These are phyloP conservation scores for Epichloe coenophiala DNA, from an alignment of 2,329 filamentous ascomycete species.

Conservation along the genomic window DNA sequence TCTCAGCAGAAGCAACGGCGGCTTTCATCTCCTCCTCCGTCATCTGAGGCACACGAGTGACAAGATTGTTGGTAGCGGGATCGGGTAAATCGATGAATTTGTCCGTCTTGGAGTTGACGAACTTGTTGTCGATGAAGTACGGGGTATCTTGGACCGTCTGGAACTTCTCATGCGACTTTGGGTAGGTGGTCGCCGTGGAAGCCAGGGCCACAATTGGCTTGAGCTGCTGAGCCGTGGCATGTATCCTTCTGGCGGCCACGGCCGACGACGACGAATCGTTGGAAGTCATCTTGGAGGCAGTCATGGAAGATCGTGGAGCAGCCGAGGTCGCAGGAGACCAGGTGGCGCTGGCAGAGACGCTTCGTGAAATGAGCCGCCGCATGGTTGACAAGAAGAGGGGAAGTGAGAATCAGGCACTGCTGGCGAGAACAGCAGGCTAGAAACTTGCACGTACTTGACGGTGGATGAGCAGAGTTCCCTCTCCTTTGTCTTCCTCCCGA, in stretches of 20 bases:
- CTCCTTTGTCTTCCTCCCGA: not conserved
- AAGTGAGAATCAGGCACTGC: not conserved
- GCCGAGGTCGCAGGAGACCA: constrained; percentile 17
- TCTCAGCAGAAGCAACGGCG: constrained; percentile 60
- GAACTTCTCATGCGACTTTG: constrained; percentile 59
- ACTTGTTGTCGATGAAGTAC: constrained; percentile 74
- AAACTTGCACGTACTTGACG: constrained; percentile 2
- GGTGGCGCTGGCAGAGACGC: constrained; percentile 21
- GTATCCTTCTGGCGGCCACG: constrained; percentile 37
- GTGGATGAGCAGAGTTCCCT: not conserved
- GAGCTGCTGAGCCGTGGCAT: constrained; percentile 43
- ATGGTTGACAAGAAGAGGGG: constrained; percentile 17
- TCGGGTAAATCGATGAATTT: constrained; percentile 71
- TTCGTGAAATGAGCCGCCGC: constrained; percentile 32
- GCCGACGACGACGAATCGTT: constrained; percentile 16
- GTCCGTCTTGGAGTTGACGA: constrained; percentile 51
- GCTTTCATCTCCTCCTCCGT: constrained; percentile 65
- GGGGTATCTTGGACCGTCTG: constrained; percentile 55
- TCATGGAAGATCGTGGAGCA: constrained; percentile 13
- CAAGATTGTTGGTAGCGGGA: constrained; percentile 73
- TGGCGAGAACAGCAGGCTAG: not conserved
- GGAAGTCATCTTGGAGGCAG: constrained; percentile 23
- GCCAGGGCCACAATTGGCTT: constrained; percentile 37
- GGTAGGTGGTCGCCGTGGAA: constrained; percentile 48
- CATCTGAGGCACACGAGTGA: constrained; percentile 71